Conservation (phyloP, 2,329 filamentous ascomycete genomes). For the Fusarium kyushuense region DNA sequence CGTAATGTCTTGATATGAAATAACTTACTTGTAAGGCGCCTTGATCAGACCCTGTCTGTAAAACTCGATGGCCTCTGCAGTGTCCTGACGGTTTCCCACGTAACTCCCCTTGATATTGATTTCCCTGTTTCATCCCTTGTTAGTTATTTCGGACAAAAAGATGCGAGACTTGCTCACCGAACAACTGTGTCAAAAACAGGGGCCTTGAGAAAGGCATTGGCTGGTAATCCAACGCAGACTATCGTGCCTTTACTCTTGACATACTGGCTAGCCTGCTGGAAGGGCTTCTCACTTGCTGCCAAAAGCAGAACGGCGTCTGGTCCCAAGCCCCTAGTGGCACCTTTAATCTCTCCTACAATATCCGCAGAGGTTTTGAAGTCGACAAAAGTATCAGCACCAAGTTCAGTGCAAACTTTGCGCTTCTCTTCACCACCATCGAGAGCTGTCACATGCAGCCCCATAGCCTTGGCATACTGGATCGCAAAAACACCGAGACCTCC, state of each 20-base stretch:
- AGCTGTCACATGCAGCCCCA: conserved; percentile 81
- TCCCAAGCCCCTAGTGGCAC: conserved; percentile 79
- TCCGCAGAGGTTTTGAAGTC: conserved; percentile 82
- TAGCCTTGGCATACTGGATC: conserved; percentile 86
- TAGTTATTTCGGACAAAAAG: background rate
- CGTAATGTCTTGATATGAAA: accelerated
- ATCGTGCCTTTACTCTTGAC: conserved; percentile 83
- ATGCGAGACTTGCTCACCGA: conserved; percentile 21
- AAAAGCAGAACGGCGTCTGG: conserved; percentile 88
- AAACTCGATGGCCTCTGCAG: conserved; percentile 87
- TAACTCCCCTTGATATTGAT: conserved; percentile 90
- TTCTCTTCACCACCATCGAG: conserved; percentile 89
- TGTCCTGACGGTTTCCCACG: conserved; percentile 88
- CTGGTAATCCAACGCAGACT: conserved; percentile 86
- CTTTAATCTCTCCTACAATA: conserved; percentile 78
- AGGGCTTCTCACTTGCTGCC: conserved; percentile 86
- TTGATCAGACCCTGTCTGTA: conserved; percentile 84
- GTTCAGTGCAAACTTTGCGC: conserved; percentile 72
- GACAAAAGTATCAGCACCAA: conserved; percentile 79
- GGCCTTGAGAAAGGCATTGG: conserved; percentile 81
- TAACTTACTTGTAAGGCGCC: conserved; percentile 74
- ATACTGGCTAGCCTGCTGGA: conserved; percentile 90
- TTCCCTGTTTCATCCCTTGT: conserved; percentile 65
- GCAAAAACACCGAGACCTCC: conserved; percentile 82
- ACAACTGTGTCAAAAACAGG: conserved; percentile 89